A percentile compares a stretch with the other conserved stretches of the same genome.
Evolutionary conservation across 495 filamentous ascomycete species (phyloP).

Genomic region (Pseudoneurospora amorphoporcata): DNA sequence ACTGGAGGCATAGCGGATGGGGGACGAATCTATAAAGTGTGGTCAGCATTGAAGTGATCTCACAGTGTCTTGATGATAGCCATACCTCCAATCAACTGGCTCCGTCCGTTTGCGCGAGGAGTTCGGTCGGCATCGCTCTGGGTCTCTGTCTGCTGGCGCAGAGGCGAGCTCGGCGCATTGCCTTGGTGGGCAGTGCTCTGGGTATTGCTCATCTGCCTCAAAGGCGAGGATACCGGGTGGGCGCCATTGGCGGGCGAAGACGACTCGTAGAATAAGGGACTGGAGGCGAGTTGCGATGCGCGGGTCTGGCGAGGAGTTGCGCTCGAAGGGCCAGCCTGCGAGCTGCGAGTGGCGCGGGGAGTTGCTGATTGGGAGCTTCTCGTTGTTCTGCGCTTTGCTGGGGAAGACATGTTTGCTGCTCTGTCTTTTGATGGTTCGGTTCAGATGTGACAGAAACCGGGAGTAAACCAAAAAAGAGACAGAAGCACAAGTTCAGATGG

Average conservation of each 20-base stretch:
- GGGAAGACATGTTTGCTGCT: conserved; percentile 47
- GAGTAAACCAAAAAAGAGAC: background rate
- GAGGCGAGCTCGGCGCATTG: conserved; percentile 56
- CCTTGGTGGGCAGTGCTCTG: conserved; percentile 44
- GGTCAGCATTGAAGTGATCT: background rate
- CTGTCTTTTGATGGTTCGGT: background rate
- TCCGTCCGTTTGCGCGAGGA: conserved; percentile 50
- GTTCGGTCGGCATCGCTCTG: conserved; percentile 54
- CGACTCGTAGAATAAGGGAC: conserved; percentile 75
- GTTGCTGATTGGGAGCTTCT: conserved; percentile 48
- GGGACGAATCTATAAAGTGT: conserved; percentile 62
- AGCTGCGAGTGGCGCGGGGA: conserved; percentile 43
- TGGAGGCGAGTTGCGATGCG: conserved; percentile 50
- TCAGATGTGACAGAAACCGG: background rate
- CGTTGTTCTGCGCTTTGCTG: conserved; percentile 39
- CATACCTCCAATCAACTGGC: conserved; percentile 53
- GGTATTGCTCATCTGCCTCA: conserved; percentile 43
- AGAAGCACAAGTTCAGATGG: background rate
- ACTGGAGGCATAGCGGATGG: conserved; percentile 78
- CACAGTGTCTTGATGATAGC: background rate
- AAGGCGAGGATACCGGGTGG: conserved; percentile 32
- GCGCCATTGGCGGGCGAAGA: conserved; percentile 56
- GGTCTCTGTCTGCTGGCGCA: conserved; percentile 46
- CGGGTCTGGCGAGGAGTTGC: conserved; percentile 37
- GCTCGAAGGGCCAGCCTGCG: conserved; percentile 36